Base-by-base conservation (phyloP, 2,329 filamentous ascomycete species). In the Sporothrix luriei region DNA sequence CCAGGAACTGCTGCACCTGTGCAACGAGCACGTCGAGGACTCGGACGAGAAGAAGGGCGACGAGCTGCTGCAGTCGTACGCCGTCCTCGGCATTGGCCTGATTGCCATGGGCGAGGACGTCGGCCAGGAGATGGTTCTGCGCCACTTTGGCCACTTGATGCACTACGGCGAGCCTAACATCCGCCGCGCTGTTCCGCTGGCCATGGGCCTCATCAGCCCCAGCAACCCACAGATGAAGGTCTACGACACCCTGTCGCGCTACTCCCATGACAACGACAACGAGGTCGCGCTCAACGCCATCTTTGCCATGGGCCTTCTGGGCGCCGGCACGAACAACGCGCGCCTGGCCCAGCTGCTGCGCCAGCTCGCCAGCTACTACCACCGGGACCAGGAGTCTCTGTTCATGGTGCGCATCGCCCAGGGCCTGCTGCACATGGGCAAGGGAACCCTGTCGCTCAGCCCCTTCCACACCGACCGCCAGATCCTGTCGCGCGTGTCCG, bases 161-260 rank as follows among this genome's bases (percentile, higher is more conserved):
- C 95, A 99, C 82, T 99, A 99, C 77, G 95, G 96, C 73, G 94
- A 97, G 79, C 87, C 94, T 77, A 98, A 99, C 78, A 99, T 99
- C 76, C 91, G 95, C 72, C 95, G 95, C 78, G 94, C 94, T 24
- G 95, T 99, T 40, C 95, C 95, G 48, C 85, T 99, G 68, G 95
- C 95, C 33, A 96, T 99, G 93, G 96, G 94, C 76, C 86, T 99
- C 68, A 90, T 99, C 77, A 97, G 92, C 81, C 93, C 96, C 14
- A 97, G 93, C 82, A 99, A 99, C 82, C 95, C 95, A 13, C 96
- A 99, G 79, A 99, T 99, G 94, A 99, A 98, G 85, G 92, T 99
- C 62, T 99, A 99, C 83, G 95, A 99, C 79, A 99, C 95, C 0
- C 84, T 99, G 13, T 99, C 95, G 66, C 87, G 95, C 77, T 99